Evolutionary conservation across 2,329 filamentous ascomycete genomes (phyloP), one percentile per base, ranked within the genome.

Genomic region (Dactylellina haptotyla): DNA sequence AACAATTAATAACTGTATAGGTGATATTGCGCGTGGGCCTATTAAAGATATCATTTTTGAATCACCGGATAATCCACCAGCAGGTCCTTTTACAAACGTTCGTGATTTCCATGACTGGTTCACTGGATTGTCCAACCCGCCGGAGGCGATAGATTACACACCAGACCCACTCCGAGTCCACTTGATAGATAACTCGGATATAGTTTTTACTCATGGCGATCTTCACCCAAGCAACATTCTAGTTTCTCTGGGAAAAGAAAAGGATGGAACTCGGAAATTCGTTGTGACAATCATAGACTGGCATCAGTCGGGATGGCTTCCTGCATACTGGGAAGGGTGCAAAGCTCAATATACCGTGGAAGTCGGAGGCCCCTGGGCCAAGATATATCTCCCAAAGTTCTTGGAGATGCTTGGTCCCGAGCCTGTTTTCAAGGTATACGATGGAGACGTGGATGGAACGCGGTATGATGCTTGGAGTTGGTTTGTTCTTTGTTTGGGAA

Each of bases 231-330:
- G 72, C 30, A 81, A 81, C 66, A 81, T 81, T 45, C 76, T 82
- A 20, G 53, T 81, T 10, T 77, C 79, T 8, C 72, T 66, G 26
- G 75, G 76, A 12, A 59, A 69, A 46, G 26, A 41, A 20, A 23
- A 39, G 5, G 16, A 8, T 8, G 20, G 20, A 6, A 25, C 10
- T 9, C 5, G 25, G 45, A 20, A 6, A 41, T 76, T 73, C 25
- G 67, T 80, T 45, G 18, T 78, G 28, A 76, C 76, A 1, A 77
- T 81, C 37, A 50, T 82, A 67, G 79, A 81, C 75, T 81, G 80
- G 80, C 72, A 77, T 59, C 78, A 80, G 75, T 77, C 80, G 4
- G 80, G 80, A 3, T 81, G 80, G 79, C 79, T 80, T 73, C 79
- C 80, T 0, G 76, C 75, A 5, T 81, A 80, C 64, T 81, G 80